Base-by-base conservation (phyloP, 495 filamentous ascomycete genomes). In the Aspergillus biplanus region DNA sequence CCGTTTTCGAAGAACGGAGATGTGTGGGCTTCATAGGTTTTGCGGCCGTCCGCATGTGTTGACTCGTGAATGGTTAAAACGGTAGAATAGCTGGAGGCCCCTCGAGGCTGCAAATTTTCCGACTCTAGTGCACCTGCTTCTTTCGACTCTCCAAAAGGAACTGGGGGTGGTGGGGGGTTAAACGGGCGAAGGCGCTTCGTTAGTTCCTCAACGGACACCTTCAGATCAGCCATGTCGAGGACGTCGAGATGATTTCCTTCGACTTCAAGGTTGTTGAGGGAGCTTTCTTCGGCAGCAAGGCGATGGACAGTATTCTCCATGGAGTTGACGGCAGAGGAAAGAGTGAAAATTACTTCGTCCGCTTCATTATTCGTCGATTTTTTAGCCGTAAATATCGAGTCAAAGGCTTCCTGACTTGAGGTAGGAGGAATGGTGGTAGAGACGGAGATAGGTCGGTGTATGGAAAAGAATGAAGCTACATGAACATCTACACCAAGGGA, bases 391-490 rank as follows among this genome's bases (percentile, higher is more conserved):
- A 98, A 97, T 67, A 97, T 92, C 42, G 87, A 80, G 60, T 90
- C 87, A 71, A 97, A 97, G 42, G 87, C 83, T 73, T 89, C 87
- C 54, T 86, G 76, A 48, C 86, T 89, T 46, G 91, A 83, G 12
- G 85, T 78, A 44, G 87, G 86, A 47, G 94, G 94, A 53, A 96
- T 84, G 55, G 87, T 85, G 64, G 87, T 85, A 33, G 90, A 93
- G 68, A 97, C 84, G 58, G 92, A 96, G 67, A 99, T 93, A 5
- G 95, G 95, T 56, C 95, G 87, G 80, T 99, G 92, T 64, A 94
- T 90, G 61, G 95, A 95, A 79, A 97, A 99, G 82, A 99, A 98
- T 54, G 89, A 89, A 7, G 94, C 92, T 34, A 97, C 80, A 64
- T 88, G 88, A 49, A 97, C 81, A 71, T 96, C 95, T 99, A 37